Conservation (phyloP, 2,329 filamentous ascomycete genomes). For the Zasmidium cellare region DNA sequence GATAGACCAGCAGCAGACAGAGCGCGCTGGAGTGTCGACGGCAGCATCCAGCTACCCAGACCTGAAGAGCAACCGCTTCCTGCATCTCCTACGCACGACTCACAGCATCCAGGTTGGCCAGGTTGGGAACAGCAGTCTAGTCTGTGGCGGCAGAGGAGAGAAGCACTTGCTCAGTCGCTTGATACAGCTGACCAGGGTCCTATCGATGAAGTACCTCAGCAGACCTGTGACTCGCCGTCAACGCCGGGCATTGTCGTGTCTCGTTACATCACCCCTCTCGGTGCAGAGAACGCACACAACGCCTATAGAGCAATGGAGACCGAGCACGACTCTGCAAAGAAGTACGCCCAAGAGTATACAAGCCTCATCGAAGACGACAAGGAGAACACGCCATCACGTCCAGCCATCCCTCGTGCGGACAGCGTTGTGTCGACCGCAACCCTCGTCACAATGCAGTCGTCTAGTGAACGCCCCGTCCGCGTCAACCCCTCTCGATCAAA, state of each 20-base stretch:
- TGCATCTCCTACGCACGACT: slow-evolving; percentile 20
- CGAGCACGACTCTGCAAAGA: slow-evolving; percentile 11
- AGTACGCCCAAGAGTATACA: slow-evolving; percentile 23
- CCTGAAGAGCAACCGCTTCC: slow-evolving; percentile 4
- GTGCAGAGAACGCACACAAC: slow-evolving; percentile 19
- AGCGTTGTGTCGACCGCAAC: slow-evolving; percentile 29
- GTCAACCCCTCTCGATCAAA: slow-evolving; percentile 16
- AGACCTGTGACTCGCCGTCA: neutral
- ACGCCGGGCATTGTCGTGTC: slow-evolving; percentile 35
- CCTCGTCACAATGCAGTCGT: slow-evolving; percentile 26
- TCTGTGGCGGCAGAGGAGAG: slow-evolving; percentile 31
- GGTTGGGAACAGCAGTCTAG: slow-evolving; percentile 33
- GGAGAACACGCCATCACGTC: slow-evolving; percentile 15
- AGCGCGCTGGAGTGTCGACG: slow-evolving; percentile 7
- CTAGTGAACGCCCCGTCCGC: slow-evolving; percentile 18
- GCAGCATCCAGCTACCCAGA: slow-evolving; percentile 11
- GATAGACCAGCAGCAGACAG: neutral
- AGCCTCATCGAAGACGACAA: slow-evolving; percentile 23
- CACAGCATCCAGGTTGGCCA: slow-evolving; percentile 26
- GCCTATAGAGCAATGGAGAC: slow-evolving; percentile 11
- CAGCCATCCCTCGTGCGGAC: slow-evolving; percentile 25
- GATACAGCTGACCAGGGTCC: neutral
- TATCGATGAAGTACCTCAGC: neutral
- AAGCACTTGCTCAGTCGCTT: slow-evolving; percentile 20
- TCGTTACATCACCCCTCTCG: slow-evolving; percentile 34